Conservation (phyloP, 768 basidiomycete species). For the Lentinula lateritia region DNA sequence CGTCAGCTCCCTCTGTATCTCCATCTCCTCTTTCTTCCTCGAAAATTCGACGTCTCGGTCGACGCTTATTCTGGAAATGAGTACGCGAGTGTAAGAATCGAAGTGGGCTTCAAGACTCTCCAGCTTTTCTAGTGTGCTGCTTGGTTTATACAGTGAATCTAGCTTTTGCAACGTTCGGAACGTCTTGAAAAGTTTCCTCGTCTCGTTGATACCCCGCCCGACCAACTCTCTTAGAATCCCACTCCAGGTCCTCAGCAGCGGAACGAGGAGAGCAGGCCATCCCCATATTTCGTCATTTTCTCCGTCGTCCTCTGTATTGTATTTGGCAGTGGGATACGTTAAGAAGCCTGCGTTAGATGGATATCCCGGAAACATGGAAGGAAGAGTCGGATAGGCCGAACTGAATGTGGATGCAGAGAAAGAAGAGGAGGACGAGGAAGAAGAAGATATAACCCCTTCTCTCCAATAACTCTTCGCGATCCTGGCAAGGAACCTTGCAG, state of each 20-base stretch:
- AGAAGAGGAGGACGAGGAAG: background rate
- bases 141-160: background rate
- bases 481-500: conserved; percentile 54
- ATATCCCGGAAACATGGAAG: background rate
- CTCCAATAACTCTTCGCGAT: background rate
- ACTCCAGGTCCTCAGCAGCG: conserved; percentile 75
- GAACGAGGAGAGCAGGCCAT: background rate
- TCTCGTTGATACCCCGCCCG: background rate
- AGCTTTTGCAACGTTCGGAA: too few species aligned
- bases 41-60: background rate
- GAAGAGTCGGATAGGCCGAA: background rate
- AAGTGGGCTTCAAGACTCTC: background rate
- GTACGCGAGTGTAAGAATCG: background rate
- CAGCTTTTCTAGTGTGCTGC: background rate
- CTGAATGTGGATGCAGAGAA: background rate
- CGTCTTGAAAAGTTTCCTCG: background rate
- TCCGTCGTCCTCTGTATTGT: background rate
- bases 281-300: background rate
- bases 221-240: background rate
- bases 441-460: background rate
- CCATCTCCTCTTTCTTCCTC: background rate
- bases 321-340: background rate
- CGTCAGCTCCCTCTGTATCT: background rate
- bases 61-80: background rate
- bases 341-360: background rate